A percentile compares a stretch with the other conserved stretches of the same genome.
These are phyloP conservation scores for Elongisporangium undulatum DNA, from an alignment of 352 stramenopile species.

Conservation along the genomic window DNA sequence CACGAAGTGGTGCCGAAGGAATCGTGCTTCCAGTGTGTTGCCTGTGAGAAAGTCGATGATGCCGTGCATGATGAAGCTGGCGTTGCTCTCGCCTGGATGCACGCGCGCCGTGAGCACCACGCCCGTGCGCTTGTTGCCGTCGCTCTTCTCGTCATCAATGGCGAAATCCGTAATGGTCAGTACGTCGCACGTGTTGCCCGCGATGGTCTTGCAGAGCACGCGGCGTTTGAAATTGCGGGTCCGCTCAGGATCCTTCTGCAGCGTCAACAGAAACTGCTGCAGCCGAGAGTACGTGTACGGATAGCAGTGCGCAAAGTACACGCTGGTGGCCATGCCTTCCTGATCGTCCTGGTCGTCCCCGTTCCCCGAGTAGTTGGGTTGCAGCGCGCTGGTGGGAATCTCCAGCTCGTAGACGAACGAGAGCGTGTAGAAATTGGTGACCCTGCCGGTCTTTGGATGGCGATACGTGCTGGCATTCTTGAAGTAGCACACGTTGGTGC, in stretches of 20 bases:
- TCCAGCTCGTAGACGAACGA: conserved; percentile 75
- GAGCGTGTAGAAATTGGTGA: conserved; percentile 62
- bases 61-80: conserved; percentile 88
- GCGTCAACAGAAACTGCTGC: conserved; percentile 39
- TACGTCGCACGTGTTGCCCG: conserved; percentile 83
- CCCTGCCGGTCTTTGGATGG: conserved; percentile 38
- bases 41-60: conserved; percentile 86
- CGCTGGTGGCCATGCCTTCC: conserved; percentile 22
- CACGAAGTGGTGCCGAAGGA: conserved; percentile 79
- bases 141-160: conserved; percentile 36
- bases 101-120: conserved; percentile 84
- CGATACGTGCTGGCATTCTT: conserved; percentile 69
- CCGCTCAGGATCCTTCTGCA: conserved; percentile 54
- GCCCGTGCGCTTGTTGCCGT: conserved; percentile 26
- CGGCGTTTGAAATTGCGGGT: conserved; percentile 45
- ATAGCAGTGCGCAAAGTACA: conserved; percentile 81
- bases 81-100: conserved; percentile 88
- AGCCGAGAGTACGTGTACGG: conserved; percentile 84
- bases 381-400: background rate
- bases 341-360: conserved; percentile 8
- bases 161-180: conserved; percentile 86
- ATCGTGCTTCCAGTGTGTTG: conserved; percentile 53
- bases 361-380: background rate
- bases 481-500: conserved; percentile 82
- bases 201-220: conserved; percentile 79